These are phyloP conservation scores for Nidula niveotomentosa DNA, from an alignment of 1,284 basidiomycete genomes.

Conservation along the genomic window DNA sequence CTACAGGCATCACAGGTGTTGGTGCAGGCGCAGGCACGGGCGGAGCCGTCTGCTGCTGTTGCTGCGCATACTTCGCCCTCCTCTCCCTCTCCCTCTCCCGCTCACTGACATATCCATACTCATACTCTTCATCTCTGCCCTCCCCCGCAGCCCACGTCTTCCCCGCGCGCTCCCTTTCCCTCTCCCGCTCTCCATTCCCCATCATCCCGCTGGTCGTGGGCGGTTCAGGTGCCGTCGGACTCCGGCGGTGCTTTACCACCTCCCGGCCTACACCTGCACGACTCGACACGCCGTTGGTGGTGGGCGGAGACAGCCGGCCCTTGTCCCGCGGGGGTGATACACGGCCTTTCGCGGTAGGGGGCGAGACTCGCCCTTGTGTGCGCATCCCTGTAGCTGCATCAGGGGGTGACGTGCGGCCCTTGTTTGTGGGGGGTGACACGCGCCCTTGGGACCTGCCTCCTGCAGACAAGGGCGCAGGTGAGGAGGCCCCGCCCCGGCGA, in stretches of 20 bases:
- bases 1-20: constrained; percentile 9
- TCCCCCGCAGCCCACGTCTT: constrained; percentile 51
- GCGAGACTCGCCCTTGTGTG: constrained; percentile 16
- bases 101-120: constrained; percentile 25
- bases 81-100: constrained; percentile 25
- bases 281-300: not conserved
- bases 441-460: constrained; percentile 14
- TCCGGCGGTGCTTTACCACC: constrained; percentile 46
- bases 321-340: constrained; percentile 25
- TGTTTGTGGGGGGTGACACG: constrained; percentile 16
- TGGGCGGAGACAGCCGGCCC: constrained; percentile 3
- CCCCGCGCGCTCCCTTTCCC: constrained; percentile 11
- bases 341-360: constrained; percentile 23
- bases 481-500: too few species aligned
- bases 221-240: constrained; percentile 64
- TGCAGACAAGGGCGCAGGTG: not conserved
- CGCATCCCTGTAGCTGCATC: constrained; percentile 12
- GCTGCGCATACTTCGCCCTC: too few species aligned
- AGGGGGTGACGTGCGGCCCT: constrained; percentile 26
- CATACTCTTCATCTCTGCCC: constrained; percentile 34
- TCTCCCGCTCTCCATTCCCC: constrained; percentile 6
- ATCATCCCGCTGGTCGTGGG: constrained; percentile 38
- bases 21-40: constrained; percentile 17
- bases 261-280: constrained; percentile 10
- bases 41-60: constrained; percentile 12